Evolutionary conservation across 257 asterid species (phyloP), one percentile per base, ranked within the genome.

Genomic region (Scutellaria baicalensis): DNA sequence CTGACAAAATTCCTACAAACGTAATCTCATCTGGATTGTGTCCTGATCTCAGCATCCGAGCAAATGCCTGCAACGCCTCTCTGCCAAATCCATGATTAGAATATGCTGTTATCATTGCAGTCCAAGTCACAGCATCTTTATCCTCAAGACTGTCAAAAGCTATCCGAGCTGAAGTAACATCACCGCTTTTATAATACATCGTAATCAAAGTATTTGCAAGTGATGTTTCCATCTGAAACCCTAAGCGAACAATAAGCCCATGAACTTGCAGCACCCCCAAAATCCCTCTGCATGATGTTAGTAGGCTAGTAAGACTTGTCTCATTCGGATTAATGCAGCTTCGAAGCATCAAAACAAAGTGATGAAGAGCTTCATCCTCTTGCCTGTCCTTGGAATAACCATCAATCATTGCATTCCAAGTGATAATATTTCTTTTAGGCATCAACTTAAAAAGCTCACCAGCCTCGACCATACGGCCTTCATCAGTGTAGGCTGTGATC

Each of bases 41-140:
- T 14, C 90, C 89, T 20, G 73, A 65, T 71, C 83, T 71, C 61
- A 84, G 67, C 89, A 87, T 84, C 75, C 35, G 76, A 17, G 86
- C 83, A 58, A 84, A 85, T 14, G 86, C 74, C 66, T 83, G 87
- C 76, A 86, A 62, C 14, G 87, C 89, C 47, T 57, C 81, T 17
- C 68, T 50, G 33, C 89, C 93, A 59, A 68, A 79, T 48, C 90
- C 90, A 21, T 87, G 93, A 68, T 84, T 78, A 45, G 89, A 81
- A 73, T 75, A 83, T 4, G 91, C 91, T 42, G 78, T 45, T 71
- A 84, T 87, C 59, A 87, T 75, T 18, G 89, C 79, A 21, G 93
- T 84, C 93, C 96, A 89, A 35, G 81, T 72, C 11, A 86, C 79
- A n/a, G 69, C 66, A 59, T 86, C 95, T 71, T 84, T 86, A 31